phyloP scores from a whole-genome alignment of 176 grass and related monocot species.

The Lolium rigidum region DNA sequence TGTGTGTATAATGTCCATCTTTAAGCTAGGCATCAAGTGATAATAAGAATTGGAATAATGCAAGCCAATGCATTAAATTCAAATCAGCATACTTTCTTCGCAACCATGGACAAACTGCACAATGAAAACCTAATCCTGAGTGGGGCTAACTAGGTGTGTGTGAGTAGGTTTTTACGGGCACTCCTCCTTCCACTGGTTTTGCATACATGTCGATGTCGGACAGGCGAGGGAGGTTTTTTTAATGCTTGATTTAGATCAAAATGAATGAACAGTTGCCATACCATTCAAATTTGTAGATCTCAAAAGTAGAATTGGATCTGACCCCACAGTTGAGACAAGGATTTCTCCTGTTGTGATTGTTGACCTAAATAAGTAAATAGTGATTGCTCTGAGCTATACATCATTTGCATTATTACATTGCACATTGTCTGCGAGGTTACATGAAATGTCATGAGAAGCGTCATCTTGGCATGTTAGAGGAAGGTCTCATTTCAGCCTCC shows the following conservation, averaged over 20 bases:
- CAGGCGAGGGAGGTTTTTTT: not conserved
- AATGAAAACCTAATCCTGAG: not conserved
- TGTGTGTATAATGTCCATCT: not conserved
- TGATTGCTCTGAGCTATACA: not conserved
- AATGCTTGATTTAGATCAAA: not conserved
- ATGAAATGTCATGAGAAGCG: not conserved
- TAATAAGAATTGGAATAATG: not conserved
- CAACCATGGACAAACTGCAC: not conserved
- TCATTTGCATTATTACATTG: not conserved
- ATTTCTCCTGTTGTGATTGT: not conserved
- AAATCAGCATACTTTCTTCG: not conserved
- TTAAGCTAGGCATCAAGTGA: not conserved
- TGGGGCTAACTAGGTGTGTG: not conserved
- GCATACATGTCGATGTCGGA: not conserved
- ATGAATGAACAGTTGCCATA: not conserved
- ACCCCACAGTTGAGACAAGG: not conserved
- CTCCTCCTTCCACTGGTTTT: not conserved
- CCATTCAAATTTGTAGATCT: not conserved
- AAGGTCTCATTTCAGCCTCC: conserved; percentile 36
- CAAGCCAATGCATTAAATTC: not conserved
- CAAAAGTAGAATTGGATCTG: not conserved
- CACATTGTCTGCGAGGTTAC: not conserved
- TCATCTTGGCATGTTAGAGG: conserved; percentile 39
- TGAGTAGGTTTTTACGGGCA: not conserved
- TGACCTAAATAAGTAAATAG: not conserved